phyloP scores from a whole-genome alignment of 2,329 filamentous ascomycete genomes.

The Aspergillus proliferans region DNA sequence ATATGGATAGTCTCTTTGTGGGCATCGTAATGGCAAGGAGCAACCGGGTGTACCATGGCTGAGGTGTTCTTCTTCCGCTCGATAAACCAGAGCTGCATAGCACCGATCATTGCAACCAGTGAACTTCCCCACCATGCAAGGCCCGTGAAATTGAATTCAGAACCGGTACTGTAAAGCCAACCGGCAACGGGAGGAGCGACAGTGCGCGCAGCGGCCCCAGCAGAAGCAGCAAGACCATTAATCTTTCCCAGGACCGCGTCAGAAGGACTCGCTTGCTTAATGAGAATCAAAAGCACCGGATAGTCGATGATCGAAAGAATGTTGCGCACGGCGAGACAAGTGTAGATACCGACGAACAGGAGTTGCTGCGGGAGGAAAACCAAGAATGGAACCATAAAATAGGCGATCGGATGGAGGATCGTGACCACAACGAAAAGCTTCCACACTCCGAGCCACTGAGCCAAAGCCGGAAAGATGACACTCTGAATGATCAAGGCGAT shows the following conservation, averaged over 20 bases:
- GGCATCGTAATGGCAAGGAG: constrained; percentile 20
- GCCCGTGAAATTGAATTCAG: constrained; percentile 52
- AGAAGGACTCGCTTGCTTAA: constrained; percentile 65
- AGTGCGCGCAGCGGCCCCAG: constrained; percentile 65
- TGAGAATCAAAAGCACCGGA: constrained; percentile 62
- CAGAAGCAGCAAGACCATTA: constrained; percentile 66
- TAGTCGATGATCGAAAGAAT: constrained; percentile 63
- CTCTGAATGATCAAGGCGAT: constrained; percentile 69
- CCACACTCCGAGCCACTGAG: constrained; percentile 61
- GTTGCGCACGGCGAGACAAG: constrained; percentile 60
- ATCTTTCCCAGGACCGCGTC: constrained; percentile 60
- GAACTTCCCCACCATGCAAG: constrained; percentile 58
- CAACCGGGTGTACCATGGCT: constrained; percentile 32
- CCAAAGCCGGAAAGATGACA: constrained; percentile 61
- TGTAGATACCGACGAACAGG: constrained; percentile 58
- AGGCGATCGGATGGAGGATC: constrained; percentile 59
- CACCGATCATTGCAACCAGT: constrained; percentile 51
- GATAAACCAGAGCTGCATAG: constrained; percentile 52
- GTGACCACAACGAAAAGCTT: constrained; percentile 60
- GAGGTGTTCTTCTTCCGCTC: constrained; percentile 42
- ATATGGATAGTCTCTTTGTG: constrained; percentile 23
- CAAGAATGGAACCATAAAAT: constrained; percentile 64
- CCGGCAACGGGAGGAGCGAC: constrained; percentile 63
- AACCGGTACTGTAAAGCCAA: constrained; percentile 59
- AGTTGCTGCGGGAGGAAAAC: constrained; percentile 50